Conservation (phyloP, 1,284 basidiomycete genomes). For the Ustilago loliicola region DNA sequence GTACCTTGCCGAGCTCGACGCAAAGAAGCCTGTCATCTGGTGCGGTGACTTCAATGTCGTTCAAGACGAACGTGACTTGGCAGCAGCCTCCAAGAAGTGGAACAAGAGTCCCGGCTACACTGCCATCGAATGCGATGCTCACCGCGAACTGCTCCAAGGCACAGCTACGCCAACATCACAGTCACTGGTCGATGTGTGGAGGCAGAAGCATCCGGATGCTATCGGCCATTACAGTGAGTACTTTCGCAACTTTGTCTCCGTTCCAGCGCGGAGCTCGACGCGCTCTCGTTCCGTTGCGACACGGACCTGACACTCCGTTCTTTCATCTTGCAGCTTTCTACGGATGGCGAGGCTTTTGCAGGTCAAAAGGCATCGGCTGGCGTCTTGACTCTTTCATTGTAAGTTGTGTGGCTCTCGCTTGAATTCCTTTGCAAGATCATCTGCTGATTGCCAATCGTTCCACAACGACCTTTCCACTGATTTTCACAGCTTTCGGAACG, state of each 20-base stretch:
- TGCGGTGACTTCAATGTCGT: conserved; percentile 90
- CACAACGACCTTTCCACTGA: too few species aligned
- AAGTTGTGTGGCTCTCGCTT: background rate
- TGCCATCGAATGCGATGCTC: conserved; percentile 75
- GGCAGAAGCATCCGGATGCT: conserved; percentile 78
- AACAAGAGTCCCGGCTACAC: conserved; percentile 71
- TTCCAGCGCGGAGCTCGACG: background rate
- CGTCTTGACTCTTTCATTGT: conserved; percentile 81
- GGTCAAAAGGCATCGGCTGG: conserved; percentile 86
- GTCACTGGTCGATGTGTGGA: conserved; percentile 84
- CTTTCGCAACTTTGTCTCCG: background rate
- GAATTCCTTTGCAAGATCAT: too few species aligned
- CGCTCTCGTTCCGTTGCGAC: background rate
- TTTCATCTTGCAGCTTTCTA: conserved; percentile 76
- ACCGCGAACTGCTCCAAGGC: conserved; percentile 67
- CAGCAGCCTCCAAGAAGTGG: conserved; percentile 71
- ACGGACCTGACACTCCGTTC: background rate
- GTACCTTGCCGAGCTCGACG: conserved; percentile 80
- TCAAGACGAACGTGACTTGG: conserved; percentile 71
- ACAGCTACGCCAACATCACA: conserved; percentile 53
- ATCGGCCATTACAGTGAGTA: conserved; percentile 76
- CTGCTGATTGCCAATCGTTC: too few species aligned
- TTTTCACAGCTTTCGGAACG: conserved; percentile 73
- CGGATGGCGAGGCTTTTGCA: conserved; percentile 84
- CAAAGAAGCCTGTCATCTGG: conserved; percentile 87